Conservation (phyloP, 192 early-diverging fungal species). For the Coemansia sp. region DNA sequence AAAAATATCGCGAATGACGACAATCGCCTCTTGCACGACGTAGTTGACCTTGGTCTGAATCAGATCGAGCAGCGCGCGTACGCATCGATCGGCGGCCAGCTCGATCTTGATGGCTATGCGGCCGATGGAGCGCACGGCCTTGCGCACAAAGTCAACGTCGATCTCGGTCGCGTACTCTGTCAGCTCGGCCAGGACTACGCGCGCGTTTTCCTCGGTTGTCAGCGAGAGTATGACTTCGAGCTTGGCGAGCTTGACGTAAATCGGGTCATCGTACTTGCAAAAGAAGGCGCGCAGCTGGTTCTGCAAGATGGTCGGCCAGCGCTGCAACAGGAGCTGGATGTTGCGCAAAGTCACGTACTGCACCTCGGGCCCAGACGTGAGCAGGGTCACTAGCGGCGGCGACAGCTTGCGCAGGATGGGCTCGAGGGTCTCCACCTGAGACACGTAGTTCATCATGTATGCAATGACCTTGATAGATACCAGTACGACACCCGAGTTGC, state of each 20-base stretch:
- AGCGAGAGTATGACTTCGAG: conserved; percentile 94
- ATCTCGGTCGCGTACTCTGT: conserved; percentile 96
- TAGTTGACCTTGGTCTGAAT: conserved; percentile 98
- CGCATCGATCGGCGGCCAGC: conserved; percentile 81
- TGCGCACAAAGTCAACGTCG: conserved; percentile 98
- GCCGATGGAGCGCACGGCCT: conserved; percentile 96
- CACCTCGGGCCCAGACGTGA: conserved; percentile 89
- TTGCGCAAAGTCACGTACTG: conserved; percentile 98
- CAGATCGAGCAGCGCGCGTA: conserved; percentile 84
- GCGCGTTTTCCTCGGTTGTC: conserved; percentile 80
- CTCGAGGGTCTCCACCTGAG: conserved; percentile 74
- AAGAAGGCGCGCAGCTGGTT: conserved; percentile 99
- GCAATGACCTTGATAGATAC: conserved; percentile 87
- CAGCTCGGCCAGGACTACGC: conserved; percentile 88
- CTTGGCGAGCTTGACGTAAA: conserved; percentile 98
- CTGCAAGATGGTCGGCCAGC: conserved; percentile 84
- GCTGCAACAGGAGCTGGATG: conserved; percentile 93
- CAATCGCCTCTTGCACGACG: conserved; percentile 97
- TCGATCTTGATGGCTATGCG: conserved; percentile 97
- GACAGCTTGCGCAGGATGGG: conserved; percentile 82
- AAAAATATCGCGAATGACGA: conserved; percentile 99
- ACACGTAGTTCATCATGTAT: conserved; percentile 94
- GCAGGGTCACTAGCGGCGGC: conserved; percentile 92
- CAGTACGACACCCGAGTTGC: conserved; percentile 92
- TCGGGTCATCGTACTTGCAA: conserved; percentile 99